Evolutionary conservation across 805 yeast species (phyloP), one percentile per base, ranked within the genome.

Genomic region (Diddensiella transvaalensis): DNA sequence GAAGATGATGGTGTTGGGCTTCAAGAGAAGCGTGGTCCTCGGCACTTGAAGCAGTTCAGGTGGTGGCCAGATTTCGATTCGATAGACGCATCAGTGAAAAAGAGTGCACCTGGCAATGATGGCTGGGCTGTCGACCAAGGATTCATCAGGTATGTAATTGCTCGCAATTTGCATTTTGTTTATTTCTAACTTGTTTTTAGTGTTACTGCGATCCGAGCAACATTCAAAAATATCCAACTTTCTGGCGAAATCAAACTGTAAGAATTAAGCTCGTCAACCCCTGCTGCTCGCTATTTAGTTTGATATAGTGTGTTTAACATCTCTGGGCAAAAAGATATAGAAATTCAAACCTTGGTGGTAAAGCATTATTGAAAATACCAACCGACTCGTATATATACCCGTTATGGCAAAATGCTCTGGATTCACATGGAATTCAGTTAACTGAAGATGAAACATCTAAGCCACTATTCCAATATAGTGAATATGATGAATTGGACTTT

Each of bases 1-100:
- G 76, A 78, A 35, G 80, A 75, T 54, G 75, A 70, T 18, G n/a
- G 44, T 13, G 43, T 19, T 13, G 39, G 42, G 6, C 17, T 37
- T 13, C 29, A 13, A 10, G 24, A 19, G 30, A 11, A 5, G 10
- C n/a, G 18, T 13, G 26, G 24, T 8, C 44, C 60, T 2, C 63
- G 67, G 19, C 69, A 77, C 18, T 61, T 67, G 51, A 70, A 76
- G 24, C 73, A 77, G 47, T 93, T 81, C 66, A 71, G 70, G 52
- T 91, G 99, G 99, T 73, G 74, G 39, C 99, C 99, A 0, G 80
- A 89, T 61, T 88, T 87, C 66, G 77, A 75, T 39, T 67, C 73
- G 21, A 88, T 85, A 11, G 85, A 83, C 60, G 69, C 76, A 42
- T 73, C 76, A 5, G 77, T 79, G 11, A 58, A 64, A 17, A 68